phyloP scores from a whole-genome alignment of 1,139 yeast species.

The Diutina scorzettiae region DNA sequence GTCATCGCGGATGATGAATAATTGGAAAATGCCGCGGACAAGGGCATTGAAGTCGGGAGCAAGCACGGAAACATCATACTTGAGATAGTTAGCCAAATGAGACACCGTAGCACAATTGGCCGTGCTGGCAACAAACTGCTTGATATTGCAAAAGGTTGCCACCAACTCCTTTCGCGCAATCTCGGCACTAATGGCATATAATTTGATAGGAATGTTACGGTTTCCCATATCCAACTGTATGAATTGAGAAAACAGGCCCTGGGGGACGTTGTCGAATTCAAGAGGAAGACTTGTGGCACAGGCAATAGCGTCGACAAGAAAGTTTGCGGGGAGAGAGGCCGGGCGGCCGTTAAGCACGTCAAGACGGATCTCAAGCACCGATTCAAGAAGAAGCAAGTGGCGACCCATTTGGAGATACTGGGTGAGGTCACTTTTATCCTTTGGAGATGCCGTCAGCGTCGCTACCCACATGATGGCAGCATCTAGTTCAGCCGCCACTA shows the following conservation, averaged over 20 bases:
- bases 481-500: constrained; percentile 13
- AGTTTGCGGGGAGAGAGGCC: not conserved
- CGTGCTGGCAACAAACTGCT: constrained; percentile 15
- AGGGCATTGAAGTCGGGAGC: constrained; percentile 32
- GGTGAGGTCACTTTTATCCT: not conserved
- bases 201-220: constrained; percentile 42
- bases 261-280: constrained; percentile 11
- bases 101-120: constrained; percentile 15
- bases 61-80: constrained; percentile 18
- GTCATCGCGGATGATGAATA: constrained; percentile 50
- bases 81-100: constrained; percentile 26
- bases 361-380: constrained; percentile 14
- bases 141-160: constrained; percentile 23
- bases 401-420: constrained; percentile 11
- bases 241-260: constrained; percentile 30
- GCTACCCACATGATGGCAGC: constrained; percentile 8
- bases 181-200: constrained; percentile 16
- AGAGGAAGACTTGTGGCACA: not conserved
- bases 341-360: constrained; percentile 8
- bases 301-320: not conserved
- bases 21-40: constrained; percentile 49
- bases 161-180: constrained; percentile 21
- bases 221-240: constrained; percentile 46
- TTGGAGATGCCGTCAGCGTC: too few species aligned
- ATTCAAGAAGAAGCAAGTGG: constrained; percentile 19